Evolutionary conservation across 1,139 yeast genomes (phyloP), one percentile per base, ranked within the genome.

Genomic region (Groenewaldozyma auringiensis): DNA sequence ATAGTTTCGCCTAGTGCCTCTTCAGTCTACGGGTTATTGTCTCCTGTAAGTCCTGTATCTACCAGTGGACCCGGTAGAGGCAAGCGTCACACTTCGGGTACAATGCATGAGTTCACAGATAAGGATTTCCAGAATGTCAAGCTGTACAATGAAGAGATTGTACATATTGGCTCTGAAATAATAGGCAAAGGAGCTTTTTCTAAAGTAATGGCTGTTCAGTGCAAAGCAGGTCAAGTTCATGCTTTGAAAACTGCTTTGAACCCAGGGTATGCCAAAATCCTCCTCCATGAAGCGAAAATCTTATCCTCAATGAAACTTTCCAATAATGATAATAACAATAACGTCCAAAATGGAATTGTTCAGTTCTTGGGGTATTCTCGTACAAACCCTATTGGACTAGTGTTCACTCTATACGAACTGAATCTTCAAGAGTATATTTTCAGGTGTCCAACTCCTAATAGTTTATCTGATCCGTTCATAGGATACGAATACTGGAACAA

Each of bases 161-260:
- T n/a, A 20, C 32, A 21, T 2, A 20, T 38, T 13, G 11, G 16
- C n/a, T 8, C 13, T 6, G 38, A 35, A 4, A 17, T 42, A 13
- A 31, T 53, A 13, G 57, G 56, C 17, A 41, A 46, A 3, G 57
- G 57, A 3, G 34, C 54, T 16, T 53, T 53, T 44, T 50, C 54
- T 36, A 45, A 43, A 18, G 53, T 53, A 17, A 43, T 44, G 32
- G 49, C 49, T 13, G 38, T 29, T 16, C 43, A 35, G 20, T 21
- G 40, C 6, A 34, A 36, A 4, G 20, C 45, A 9, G 44, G 47
- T 31, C 36, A 43, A 18, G 43, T 42, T 1, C 47, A 46, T 16
- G 56, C 55, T 3, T 46, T 53, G 9, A 53, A 53, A 31, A 35
- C 41, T 14, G 47, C 57, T 14, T 35, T 48, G 14, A 43, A 42